Evolutionary conservation across 179 eudicot species (phyloP), one percentile per base, ranked within the genome.

Genomic region (Drosera spatulata): DNA sequence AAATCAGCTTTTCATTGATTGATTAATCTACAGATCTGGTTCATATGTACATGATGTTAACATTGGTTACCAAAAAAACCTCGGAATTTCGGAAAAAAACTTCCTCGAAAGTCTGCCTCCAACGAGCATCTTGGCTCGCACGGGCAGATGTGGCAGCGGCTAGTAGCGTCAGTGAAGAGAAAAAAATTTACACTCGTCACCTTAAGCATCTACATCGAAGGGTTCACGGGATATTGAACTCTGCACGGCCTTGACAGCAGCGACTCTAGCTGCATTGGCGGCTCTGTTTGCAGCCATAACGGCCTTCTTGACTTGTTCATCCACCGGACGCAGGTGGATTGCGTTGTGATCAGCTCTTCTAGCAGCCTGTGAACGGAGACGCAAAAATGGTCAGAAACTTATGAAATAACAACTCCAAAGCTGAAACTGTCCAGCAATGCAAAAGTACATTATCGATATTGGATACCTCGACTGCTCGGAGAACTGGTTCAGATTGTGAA

Each of bases 181-280:
- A 22, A 22, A 22, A 22, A 22, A 22, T 22, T 22, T 22, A 22
- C 33, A 47, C 44, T 65, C 46, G 54, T 46, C 48, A 11, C 37
- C 38, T 58, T 6, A 58, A 8, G 15, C 60, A 41, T 42, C 62
- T 50, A 10, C 52, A 46, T 46, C 53, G 45, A 82, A 73, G 74
- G 80, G 58, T 82, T 80, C 10, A 82, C 88, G 56, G 84, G 84
- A 22, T 68, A 83, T 78, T 38, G 82, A 64, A 75, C 85, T 83
- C 59, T 85, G 95, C 42, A 91, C 96, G 41, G 97, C 97, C 77
- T 85, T 91, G 7, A 88, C 81, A 55, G 97, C 94, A 33, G 97
- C 95, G 14, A 91, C 96, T 56, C 96, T 78, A 38, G 95, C 96
- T 1, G 96, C 96, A 51, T 85, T 91, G 57, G 96, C 97, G 9